phyloP scores from a whole-genome alignment of 2,329 filamentous ascomycete species.

The Claviceps sp. region DNA sequence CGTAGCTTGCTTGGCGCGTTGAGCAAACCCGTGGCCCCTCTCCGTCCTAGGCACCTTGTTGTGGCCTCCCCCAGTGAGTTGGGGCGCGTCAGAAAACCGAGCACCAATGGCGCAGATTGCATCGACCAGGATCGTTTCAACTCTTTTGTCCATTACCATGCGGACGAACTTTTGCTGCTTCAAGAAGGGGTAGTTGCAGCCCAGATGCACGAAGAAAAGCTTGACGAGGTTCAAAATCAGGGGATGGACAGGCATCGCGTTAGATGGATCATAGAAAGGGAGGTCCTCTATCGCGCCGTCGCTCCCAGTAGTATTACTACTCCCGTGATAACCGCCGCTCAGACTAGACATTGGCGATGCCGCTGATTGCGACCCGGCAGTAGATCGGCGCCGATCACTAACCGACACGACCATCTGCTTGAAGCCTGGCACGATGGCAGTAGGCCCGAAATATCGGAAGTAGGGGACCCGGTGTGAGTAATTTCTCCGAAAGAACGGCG shows the following conservation, averaged over 20 bases:
- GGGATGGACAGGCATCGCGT: constrained; percentile 55
- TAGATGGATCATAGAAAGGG: constrained; percentile 65
- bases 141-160: constrained; percentile 66
- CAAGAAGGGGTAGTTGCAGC: constrained; percentile 77
- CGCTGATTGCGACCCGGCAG: constrained; percentile 41
- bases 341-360: constrained; percentile 33
- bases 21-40: constrained; percentile 64
- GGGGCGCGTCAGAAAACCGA: constrained; percentile 55
- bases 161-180: constrained; percentile 57
- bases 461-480: constrained; percentile 63
- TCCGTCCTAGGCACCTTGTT: constrained; percentile 44
- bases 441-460: constrained; percentile 82
- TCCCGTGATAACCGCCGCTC: constrained; percentile 18
- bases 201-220: constrained; percentile 68
- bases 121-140: constrained; percentile 76
- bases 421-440: constrained; percentile 81
- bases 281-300: constrained; percentile 37
- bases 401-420: constrained; percentile 84
- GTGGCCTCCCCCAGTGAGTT: constrained; percentile 33
- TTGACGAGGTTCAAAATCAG: constrained; percentile 66
- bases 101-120: constrained; percentile 73
- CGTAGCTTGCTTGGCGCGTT: constrained; percentile 68
- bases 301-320: constrained; percentile 29
- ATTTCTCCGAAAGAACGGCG: constrained; percentile 33
- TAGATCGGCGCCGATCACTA: constrained; percentile 48